Evolutionary conservation across 1,284 basidiomycete genomes (phyloP), one percentile per base, ranked within the genome.

Genomic region (Mycena sp.): DNA sequence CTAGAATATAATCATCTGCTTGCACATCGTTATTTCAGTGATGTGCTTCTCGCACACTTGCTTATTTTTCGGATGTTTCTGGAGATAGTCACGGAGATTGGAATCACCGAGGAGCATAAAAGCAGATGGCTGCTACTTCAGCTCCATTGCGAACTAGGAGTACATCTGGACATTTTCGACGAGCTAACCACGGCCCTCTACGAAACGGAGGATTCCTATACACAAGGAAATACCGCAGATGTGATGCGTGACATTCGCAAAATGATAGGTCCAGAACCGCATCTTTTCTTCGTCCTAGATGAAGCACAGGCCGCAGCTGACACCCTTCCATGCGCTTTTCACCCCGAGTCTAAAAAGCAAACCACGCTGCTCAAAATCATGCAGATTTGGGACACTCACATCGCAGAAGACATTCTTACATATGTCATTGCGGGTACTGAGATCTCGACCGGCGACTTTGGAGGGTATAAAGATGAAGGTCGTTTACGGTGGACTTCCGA

Each of bases 21-120:
- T 11, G 44, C 58, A 3, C 32, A 53, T 28, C 54, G 62, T 6
- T 29, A 11, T 23, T 25, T 61, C 43, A 66, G 64, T 28, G 41
- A 58, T 14, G 21, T 49, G 11, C 48, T 68, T 2, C 35, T 68
- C 9, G 25, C 61, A 10, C 64, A 58, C 10, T 37, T 68, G 9
- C 51, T 66, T 19, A 50, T 66, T 16, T 66, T 68, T 53, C 57
- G 55, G 19, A 16, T 38, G 51, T 66, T 64, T 29, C 26, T 68
- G 16, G 50, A 58, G 16, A 10, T 46, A 7, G 50, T 26, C 0
- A n/a, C 12, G 9, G 14, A 48, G 10, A 14, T n/a, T 1, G 55
- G 43, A 1, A 11, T 45, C 3, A 17, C 29, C 11, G 44, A 56
- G 23, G 54, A 51, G 6, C 58, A 66, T 29, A 58, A 56, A 46